Conservation (phyloP, 2,329 filamentous ascomycete genomes). For the Aspergillus versicolor region DNA sequence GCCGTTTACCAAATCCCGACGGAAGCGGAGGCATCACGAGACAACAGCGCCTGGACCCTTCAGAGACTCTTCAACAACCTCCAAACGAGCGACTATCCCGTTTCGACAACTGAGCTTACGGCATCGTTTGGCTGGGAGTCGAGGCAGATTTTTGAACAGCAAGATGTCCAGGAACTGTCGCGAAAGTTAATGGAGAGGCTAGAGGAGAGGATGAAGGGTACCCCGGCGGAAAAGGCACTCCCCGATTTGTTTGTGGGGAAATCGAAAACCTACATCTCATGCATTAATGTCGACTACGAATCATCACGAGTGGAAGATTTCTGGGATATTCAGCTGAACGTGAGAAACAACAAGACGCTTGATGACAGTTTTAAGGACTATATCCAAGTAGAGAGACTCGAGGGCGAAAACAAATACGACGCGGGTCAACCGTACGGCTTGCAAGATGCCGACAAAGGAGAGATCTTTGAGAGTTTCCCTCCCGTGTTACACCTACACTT, state of each 20-base stretch:
- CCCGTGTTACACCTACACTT: conserved; percentile 92
- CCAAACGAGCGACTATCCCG: conserved; percentile 79
- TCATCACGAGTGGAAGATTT: conserved; percentile 95
- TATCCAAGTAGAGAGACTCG: conserved; percentile 92
- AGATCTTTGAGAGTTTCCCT: conserved; percentile 94
- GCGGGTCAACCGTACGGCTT: conserved; percentile 85
- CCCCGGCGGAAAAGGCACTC: conserved; percentile 82
- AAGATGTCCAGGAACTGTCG: conserved; percentile 96
- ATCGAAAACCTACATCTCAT: conserved; percentile 97
- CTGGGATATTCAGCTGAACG: conserved; percentile 98
- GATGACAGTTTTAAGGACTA: conserved; percentile 96
- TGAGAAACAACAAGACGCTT: conserved; percentile 87
- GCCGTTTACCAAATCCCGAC: conserved; percentile 97
- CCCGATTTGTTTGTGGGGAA: conserved; percentile 94
- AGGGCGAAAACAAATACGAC: conserved; percentile 98
- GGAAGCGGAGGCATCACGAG: conserved; percentile 73
- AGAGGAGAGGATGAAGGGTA: conserved; percentile 98
- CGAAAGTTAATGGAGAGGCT: conserved; percentile 96
- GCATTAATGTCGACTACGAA: conserved; percentile 97
- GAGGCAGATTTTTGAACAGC: conserved; percentile 95
- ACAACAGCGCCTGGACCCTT: conserved; percentile 89
- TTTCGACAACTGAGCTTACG: conserved; percentile 89
- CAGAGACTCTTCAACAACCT: conserved; percentile 94
- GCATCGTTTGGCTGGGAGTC: conserved; percentile 98
- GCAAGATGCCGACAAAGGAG: conserved; percentile 95